Percentiles rank a stretch among this genome's conserved stretches.
These are phyloP conservation scores for Metschnikowia proteae DNA, from an alignment of 805 yeast genomes.

Conservation along the genomic window DNA sequence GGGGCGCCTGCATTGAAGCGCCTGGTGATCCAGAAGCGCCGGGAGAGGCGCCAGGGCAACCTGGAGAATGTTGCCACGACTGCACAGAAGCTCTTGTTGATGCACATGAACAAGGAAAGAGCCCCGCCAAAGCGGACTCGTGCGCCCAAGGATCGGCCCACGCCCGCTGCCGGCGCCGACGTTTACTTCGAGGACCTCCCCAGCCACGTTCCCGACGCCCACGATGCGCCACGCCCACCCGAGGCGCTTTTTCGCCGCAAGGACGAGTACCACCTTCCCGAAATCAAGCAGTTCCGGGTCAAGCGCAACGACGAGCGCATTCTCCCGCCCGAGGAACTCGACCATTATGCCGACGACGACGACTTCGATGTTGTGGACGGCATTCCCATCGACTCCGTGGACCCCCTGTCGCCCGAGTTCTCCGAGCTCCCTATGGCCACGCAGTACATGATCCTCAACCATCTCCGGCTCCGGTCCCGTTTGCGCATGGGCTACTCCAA, in stretches of 20 bases:
- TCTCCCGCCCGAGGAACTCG: slow-evolving; percentile 68
- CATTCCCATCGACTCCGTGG: slow-evolving; percentile 66
- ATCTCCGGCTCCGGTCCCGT: slow-evolving; percentile 77
- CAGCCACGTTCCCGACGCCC: slow-evolving; percentile 15
- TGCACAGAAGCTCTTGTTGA: slow-evolving; percentile 76
- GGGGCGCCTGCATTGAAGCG: slow-evolving; percentile 84
- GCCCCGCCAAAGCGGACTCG: slow-evolving; percentile 13
- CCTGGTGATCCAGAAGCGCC: slow-evolving; percentile 70
- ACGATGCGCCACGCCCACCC: neutral
- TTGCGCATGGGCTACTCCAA: slow-evolving; percentile 93
- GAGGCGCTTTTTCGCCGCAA: slow-evolving; percentile 41
- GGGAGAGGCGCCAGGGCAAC: slow-evolving; percentile 70
- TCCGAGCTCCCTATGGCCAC: slow-evolving; percentile 73
- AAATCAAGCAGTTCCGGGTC: slow-evolving; percentile 52
- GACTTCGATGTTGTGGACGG: slow-evolving; percentile 56
- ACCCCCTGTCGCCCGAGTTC: slow-evolving; percentile 81
- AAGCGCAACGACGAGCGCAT: slow-evolving; percentile 65
- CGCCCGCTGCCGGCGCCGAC: neutral
- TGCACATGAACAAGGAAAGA: slow-evolving; percentile 55
- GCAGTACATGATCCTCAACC: slow-evolving; percentile 83
- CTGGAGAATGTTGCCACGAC: slow-evolving; percentile 65
- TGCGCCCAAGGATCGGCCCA: neutral
- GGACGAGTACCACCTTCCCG: slow-evolving; percentile 88
- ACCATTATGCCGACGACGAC: slow-evolving; percentile 44
- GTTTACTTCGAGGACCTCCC: slow-evolving; percentile 29